phyloP scores from a whole-genome alignment of 2,329 filamentous ascomycete species.

The Blastomyces percursus region DNA sequence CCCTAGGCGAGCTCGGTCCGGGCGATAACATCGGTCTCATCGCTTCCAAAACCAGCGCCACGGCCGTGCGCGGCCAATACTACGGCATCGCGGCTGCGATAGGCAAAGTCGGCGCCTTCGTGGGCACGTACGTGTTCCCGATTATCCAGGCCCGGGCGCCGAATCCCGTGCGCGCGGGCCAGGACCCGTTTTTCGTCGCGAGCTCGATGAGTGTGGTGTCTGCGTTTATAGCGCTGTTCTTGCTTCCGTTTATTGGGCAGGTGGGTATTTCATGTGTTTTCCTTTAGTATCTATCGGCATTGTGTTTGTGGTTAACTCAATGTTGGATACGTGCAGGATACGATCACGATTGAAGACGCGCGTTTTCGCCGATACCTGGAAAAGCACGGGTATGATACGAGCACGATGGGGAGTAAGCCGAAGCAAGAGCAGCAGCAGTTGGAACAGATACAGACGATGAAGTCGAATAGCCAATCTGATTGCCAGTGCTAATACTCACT shows the following conservation, averaged over 20 bases:
- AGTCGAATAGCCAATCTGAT: neutral
- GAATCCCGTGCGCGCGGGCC: constrained; percentile 49
- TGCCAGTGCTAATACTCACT: neutral
- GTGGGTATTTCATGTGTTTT: constrained; percentile 17
- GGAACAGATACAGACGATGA: neutral
- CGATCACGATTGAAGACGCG: constrained; percentile 65
- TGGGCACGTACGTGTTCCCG: constrained; percentile 73
- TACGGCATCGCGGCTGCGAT: constrained; percentile 43
- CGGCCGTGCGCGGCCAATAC: constrained; percentile 70
- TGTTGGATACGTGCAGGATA: constrained; percentile 47
- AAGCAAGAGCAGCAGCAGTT: neutral
- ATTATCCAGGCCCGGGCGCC: constrained; percentile 52
- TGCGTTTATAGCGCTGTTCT: constrained; percentile 54
- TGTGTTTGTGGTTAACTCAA: constrained; percentile 17
- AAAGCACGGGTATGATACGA: constrained; percentile 64
- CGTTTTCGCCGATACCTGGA: constrained; percentile 65
- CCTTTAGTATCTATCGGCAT: neutral
- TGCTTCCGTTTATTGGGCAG: constrained; percentile 61
- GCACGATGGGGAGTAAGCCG: constrained; percentile 40
- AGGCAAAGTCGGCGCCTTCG: constrained; percentile 54
- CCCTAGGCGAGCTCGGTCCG: constrained; percentile 69
- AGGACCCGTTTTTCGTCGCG: constrained; percentile 86
- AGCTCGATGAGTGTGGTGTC: constrained; percentile 65
- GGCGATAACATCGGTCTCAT: constrained; percentile 86
- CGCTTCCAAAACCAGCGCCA: constrained; percentile 78